Evolutionary conservation across 2,329 filamentous ascomycete species (phyloP), one percentile per base, ranked within the genome.

Genomic region (Aspergillus versicolor): DNA sequence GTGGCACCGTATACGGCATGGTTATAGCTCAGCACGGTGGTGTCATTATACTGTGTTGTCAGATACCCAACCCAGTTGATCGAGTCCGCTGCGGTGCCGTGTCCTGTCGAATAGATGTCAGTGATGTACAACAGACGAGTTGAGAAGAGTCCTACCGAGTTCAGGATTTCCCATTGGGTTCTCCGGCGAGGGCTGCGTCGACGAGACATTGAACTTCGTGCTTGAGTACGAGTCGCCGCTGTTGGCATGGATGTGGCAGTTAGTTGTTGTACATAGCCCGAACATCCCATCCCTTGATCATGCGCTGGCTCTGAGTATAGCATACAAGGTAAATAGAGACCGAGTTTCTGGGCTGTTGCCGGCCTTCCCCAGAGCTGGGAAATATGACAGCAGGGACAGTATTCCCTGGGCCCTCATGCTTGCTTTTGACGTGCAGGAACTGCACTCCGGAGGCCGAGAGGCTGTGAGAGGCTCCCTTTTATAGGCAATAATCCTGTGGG

Each of bases 61-160:
- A 55, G 22, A 19, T 58, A 58, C 13, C 56, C 56, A 5, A 55
- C 46, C 56, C 56, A 58, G 34, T 58, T 58, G 32, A 44, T 27
- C 11, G 44, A 46, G 32, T 38, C 52, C 6, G 56, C 40, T 2
- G 42, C 37, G n/a, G 56, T 58, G 27, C 56, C 56, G 7, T 32
- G 32, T 1, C 56, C 56, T 58, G 34, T 22, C 4, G 19, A 11
- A 3, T 11, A 6, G 24, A 7, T 8, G 11, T 32, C 7, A 21
- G 17, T 37, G 9, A 30, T 9, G 27, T 30, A 3, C 27, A 30
- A 9, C 27, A 30, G 9, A 3, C 3, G 27, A 4, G 27, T 4
- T 30, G 3, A 1, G 9, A 11, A 11, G 3, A 11, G 27, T 30
- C 9, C 3, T 42, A 54, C 52, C 52, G 4, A 54, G 34, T 2